phyloP scores from a whole-genome alignment of 345 rosid genomes.

The Turnera subulata region DNA sequence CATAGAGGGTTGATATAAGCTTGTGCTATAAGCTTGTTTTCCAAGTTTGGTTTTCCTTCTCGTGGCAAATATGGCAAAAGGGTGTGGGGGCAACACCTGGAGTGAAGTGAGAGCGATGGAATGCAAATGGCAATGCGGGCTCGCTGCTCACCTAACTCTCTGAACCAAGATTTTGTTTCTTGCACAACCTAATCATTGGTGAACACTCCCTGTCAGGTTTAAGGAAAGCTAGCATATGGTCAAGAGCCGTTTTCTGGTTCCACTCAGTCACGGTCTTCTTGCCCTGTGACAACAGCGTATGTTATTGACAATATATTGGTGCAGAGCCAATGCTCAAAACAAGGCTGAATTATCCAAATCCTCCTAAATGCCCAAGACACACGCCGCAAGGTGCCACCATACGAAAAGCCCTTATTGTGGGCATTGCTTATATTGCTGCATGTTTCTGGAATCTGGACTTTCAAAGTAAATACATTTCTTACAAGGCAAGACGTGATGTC shows the following conservation, averaged over 20 bases:
- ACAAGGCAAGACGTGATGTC: too few species aligned
- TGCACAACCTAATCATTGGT: slow-evolving; percentile 34
- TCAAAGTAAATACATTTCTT: too few species aligned
- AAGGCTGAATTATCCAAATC: too few species aligned
- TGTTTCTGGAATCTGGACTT: too few species aligned
- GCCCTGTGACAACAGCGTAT: slow-evolving; percentile 26
- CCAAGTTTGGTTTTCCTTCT: too few species aligned
- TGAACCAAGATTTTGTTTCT: slow-evolving; percentile 29
- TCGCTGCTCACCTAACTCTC: slow-evolving; percentile 15
- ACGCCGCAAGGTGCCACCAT: too few species aligned
- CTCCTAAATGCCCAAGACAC: slow-evolving; percentile 1
- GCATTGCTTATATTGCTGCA: too few species aligned
- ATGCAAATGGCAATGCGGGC: slow-evolving; percentile 1
- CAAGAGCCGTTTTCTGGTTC: slow-evolving; percentile 2
- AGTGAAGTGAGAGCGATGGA: too few species aligned
- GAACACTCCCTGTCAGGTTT: slow-evolving; percentile 26
- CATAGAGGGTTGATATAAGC: neutral
- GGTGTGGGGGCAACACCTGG: too few species aligned
- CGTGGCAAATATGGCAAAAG: too few species aligned
- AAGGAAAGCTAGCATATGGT: slow-evolving; percentile 1
- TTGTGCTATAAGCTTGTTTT: too few species aligned
- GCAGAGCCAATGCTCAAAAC: neutral
- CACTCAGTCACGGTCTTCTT: neutral
- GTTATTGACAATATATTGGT: slow-evolving; percentile 18
- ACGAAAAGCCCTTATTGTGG: too few species aligned